Evolutionary conservation across 371 early-diverging fungal genomes (phyloP), one percentile per base, ranked within the genome.

Genomic region (Mucor saturninus): DNA sequence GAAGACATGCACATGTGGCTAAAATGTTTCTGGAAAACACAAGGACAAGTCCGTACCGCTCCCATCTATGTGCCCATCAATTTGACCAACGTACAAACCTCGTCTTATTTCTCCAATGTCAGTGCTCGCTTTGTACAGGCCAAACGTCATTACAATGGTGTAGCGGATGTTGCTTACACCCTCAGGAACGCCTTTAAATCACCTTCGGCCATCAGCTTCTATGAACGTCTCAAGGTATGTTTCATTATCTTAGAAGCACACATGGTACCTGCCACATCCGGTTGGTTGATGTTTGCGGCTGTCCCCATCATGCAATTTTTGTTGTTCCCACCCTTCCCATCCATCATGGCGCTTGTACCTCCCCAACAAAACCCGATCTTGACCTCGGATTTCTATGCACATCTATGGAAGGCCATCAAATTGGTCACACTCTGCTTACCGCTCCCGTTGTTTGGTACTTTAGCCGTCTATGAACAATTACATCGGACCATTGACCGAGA

Each of bases 1-100:
- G 93, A 93, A 69, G 93, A 93, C 68, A 84, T 93, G 87, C 93
- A 93, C 73, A 93, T 92, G 93, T 86, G 85, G 81, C 77, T 93
- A 30, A 91, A 91, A 75, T 89, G 89, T 69, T 93, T 89, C 69
- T 90, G 89, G 74, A 81, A 84, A 62, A 90, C 91, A 50, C 77
- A 83, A 64, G 91, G 90, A 9, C 72, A 74, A n/a, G 84, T 86
- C 6, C 82, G 84, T 45, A 83, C 85, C 42, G 85, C 81, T 32
- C 82, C 90, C 26, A 89, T 93, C 67, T 88, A 76, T 64, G 88
- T 89, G 0, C 93, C 93, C 13, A 88, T 89, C 65, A 90, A 89
- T 37, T 72, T 84, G 39, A 87, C 89, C 72, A 91, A 91, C 69
- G 89, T 93, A 8, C 89, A 91, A 62, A 88, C 76, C 21, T 57